phyloP scores from a whole-genome alignment of 2,329 filamentous ascomycete species.

The Ascochyta viciae-villosae region DNA sequence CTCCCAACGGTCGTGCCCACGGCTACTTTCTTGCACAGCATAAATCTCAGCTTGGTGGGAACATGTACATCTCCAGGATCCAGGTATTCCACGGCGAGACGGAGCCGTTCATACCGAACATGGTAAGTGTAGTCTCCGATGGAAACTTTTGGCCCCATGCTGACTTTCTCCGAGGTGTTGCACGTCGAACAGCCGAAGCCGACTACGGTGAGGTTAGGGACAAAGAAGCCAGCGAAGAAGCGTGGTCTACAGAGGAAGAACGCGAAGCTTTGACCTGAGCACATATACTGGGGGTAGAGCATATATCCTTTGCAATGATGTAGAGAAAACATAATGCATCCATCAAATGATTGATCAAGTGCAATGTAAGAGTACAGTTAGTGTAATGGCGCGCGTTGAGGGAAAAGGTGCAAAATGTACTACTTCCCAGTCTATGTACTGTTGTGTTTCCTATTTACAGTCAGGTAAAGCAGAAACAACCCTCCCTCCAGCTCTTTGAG shows the following conservation, averaged over 20 bases:
- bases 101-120: not conserved
- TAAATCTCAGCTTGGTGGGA: constrained; percentile 9
- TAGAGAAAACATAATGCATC: too few relatives aligned
- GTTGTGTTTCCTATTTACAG: not conserved
- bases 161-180: not conserved
- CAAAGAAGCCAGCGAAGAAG: not conserved
- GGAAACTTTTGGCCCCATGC: too few relatives aligned
- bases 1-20: constrained; percentile 7
- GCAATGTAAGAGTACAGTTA: too few relatives aligned
- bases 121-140: constrained; percentile 8
- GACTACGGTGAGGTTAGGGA: not conserved
- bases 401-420: not conserved
- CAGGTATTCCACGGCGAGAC: constrained; percentile 11
- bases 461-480: not conserved
- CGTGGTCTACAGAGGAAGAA: not conserved
- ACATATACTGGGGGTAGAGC: too few relatives aligned
- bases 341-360: too few relatives aligned
- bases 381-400: not conserved
- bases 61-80: constrained; percentile 15
- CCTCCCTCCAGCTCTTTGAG: not conserved
- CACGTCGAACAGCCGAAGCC: not conserved
- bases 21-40: constrained; percentile 21
- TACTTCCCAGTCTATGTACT: not conserved
- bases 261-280: not conserved
- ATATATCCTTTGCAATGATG: too few relatives aligned